phyloP scores from a whole-genome alignment of 2,329 filamentous ascomycete species.

The Cytospora mali region DNA sequence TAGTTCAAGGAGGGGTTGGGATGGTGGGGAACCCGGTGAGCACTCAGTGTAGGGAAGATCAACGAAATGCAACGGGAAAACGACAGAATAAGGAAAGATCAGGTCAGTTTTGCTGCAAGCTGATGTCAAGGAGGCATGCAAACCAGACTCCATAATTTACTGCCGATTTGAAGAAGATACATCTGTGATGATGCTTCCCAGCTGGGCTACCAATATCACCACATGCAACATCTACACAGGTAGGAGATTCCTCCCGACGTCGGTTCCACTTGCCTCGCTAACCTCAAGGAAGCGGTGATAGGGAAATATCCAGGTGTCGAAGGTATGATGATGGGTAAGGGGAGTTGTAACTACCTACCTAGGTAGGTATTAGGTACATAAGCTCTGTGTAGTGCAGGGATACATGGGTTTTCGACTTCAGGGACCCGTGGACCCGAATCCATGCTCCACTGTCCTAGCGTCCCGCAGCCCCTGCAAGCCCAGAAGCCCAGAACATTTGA shows the following conservation, averaged over 20 bases:
- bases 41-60: no score
- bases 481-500: no score
- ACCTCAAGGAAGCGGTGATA: no score
- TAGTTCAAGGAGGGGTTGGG: no score
- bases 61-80: not conserved
- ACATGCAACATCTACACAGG: not conserved
- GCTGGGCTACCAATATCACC: not conserved
- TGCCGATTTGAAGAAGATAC: not conserved
- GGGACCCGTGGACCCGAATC: not conserved
- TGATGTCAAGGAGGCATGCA: not conserved
- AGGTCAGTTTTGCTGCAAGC: not conserved
- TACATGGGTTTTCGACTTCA: conserved; percentile 3
- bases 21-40: no score
- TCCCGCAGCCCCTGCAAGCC: not conserved
- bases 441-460: not conserved
- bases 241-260: not conserved
- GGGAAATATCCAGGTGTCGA: conserved; percentile 4
- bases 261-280: no score
- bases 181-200: not conserved
- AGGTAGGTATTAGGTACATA: no score
- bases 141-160: no score
- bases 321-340: conserved; percentile 11
- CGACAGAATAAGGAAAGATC: not conserved
- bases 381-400: conserved; percentile 11
- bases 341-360: not conserved